These are phyloP conservation scores for Amoebophrya sp. DNA, from an alignment of 169 alveolate genomes.

Conservation along the genomic window DNA sequence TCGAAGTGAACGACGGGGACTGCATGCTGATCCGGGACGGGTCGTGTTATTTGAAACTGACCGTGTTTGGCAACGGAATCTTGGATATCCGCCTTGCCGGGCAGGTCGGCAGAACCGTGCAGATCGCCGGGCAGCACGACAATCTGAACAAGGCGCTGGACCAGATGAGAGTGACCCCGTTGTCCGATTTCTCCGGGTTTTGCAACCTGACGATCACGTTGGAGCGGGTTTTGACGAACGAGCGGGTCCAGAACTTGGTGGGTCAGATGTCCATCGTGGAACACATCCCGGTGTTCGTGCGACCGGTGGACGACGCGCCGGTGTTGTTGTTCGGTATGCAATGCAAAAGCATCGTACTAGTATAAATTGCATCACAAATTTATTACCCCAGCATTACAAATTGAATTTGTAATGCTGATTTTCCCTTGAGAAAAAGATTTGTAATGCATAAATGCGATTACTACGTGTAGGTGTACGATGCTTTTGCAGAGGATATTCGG, in stretches of 20 bases:
- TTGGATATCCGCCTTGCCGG: not conserved
- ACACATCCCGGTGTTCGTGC: not conserved
- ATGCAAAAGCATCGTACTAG: too few species aligned
- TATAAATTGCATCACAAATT: too few species aligned
- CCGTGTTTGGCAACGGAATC: not conserved
- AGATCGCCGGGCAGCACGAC: not conserved
- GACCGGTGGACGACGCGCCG: not conserved
- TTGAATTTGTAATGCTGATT: too few species aligned
- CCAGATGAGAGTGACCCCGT: not conserved
- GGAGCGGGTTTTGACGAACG: not conserved
- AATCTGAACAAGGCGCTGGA: slow-evolving; percentile 20
- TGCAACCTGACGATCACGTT: not conserved
- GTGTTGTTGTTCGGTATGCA: not conserved
- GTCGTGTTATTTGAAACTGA: not conserved
- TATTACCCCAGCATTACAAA: too few species aligned
- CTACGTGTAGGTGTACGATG: too few species aligned
- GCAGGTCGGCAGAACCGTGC: not conserved
- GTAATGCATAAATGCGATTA: too few species aligned
- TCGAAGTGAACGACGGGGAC: not conserved
- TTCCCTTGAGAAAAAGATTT: too few species aligned
- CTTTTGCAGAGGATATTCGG: too few species aligned
- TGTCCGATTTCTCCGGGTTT: not conserved
- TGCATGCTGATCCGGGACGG: slow-evolving; percentile 4
- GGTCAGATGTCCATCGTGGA: not conserved
- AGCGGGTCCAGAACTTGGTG: not conserved